phyloP scores from a whole-genome alignment of 169 alveolate species.

The Plasmodium gonderi region DNA sequence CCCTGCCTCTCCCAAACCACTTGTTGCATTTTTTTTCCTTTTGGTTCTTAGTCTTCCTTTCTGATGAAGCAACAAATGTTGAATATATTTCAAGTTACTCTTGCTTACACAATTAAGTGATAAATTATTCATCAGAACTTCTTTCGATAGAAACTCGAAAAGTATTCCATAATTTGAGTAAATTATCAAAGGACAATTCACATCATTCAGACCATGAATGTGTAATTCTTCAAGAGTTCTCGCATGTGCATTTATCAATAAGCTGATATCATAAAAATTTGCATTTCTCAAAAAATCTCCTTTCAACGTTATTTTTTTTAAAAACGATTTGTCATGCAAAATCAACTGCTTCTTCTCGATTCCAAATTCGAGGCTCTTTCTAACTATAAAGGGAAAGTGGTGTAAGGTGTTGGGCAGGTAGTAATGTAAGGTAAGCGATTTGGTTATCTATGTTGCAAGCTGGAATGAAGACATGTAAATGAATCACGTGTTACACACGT shows the following conservation, averaged over 20 bases:
- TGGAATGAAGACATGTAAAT: too few relatives aligned
- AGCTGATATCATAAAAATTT: conserved; percentile 26
- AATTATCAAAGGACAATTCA: conserved; percentile 51
- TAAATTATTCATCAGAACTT: conserved; percentile 25
- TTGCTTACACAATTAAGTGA: conserved; percentile 4
- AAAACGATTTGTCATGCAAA: conserved; percentile 10
- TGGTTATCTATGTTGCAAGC: too few relatives aligned
- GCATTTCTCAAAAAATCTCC: conserved; percentile 49
- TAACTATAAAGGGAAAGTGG: conserved; percentile 1
- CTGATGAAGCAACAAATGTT: not conserved
- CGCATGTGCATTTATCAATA: conserved; percentile 7
- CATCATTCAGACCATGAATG: conserved; percentile 55
- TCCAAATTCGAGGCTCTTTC: not conserved
- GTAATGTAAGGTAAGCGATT: not conserved
- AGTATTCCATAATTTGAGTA: conserved; percentile 21
- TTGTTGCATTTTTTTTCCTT: not conserved
- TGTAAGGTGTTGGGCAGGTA: not conserved
- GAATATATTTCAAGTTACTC: conserved; percentile 3
- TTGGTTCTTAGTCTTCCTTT: too few relatives aligned
- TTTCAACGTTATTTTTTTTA: conserved; percentile 27
- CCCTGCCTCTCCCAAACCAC: not conserved
- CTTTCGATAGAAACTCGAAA: conserved; percentile 53
- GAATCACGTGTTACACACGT: too few relatives aligned
- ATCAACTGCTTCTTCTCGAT: conserved; percentile 24
- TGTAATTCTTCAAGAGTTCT: conserved; percentile 21